Percentiles rank a stretch among this genome's conserved stretches.
phyloP scores from a whole-genome alignment of 1,139 yeast genomes.

The Blastobotrys capitulatus region DNA sequence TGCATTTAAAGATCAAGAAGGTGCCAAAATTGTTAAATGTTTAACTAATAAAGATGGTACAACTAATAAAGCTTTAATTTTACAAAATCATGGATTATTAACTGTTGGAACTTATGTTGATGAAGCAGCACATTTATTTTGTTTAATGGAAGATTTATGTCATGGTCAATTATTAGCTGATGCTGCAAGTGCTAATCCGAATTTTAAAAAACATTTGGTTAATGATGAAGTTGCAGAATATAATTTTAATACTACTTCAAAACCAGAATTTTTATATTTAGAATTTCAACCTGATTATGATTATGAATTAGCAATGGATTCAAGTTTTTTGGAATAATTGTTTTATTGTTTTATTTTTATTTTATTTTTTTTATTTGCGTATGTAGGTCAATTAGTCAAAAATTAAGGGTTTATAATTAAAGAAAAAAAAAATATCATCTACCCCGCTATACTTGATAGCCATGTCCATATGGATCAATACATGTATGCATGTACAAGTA shows the following conservation, averaged over 20 bases:
- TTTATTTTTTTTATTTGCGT: no score
- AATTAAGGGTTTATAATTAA: no score
- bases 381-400: no score
- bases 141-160: constrained; percentile 63
- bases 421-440: no score
- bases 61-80: constrained; percentile 60
- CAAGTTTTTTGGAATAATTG: no score
- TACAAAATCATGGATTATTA: constrained; percentile 73
- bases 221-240: constrained; percentile 67
- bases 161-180: constrained; percentile 67
- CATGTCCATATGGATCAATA: no score
- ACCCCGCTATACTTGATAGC: no score
- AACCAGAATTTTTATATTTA: constrained; percentile 61
- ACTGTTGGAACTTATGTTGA: constrained; percentile 77
- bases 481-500: no score
- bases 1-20: constrained; percentile 68
- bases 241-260: constrained; percentile 56
- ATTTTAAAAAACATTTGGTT: constrained; percentile 36
- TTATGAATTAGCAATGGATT: constrained; percentile 35
- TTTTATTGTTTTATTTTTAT: no score
- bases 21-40: constrained; percentile 58
- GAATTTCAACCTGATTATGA: constrained; percentile 68
- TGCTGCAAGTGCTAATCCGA: constrained; percentile 44
- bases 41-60: constrained; percentile 52
- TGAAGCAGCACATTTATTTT: constrained; percentile 73